Evolutionary conservation across 2,329 filamentous ascomycete genomes (phyloP).

Genomic region (Cryphonectria japonica): DNA sequence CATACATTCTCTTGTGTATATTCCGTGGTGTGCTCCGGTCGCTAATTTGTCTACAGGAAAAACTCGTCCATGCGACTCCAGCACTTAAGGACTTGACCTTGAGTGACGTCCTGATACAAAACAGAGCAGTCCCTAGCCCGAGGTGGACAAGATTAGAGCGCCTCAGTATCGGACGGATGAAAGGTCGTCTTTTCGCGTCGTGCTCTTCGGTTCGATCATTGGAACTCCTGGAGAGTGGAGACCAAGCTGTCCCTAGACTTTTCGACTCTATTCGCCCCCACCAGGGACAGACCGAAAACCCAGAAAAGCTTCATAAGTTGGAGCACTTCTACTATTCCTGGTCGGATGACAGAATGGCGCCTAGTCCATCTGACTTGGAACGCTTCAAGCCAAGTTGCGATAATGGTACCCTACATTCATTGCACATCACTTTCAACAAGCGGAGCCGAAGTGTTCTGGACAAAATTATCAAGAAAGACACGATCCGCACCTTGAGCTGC

Average conservation of each 20-base stretch:
- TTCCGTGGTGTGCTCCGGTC: neutral
- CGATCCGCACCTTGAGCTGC: constrained; percentile 15
- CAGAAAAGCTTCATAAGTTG: neutral
- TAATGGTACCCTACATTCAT: constrained; percentile 17
- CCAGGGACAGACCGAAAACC: too few relatives aligned
- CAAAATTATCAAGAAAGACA: constrained; percentile 15
- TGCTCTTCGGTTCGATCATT: neutral
- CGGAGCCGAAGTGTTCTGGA: neutral
- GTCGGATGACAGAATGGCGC: neutral
- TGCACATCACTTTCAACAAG: constrained; percentile 14
- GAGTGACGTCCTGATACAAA: neutral
- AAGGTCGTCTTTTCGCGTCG: neutral
- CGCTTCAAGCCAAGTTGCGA: constrained; percentile 17
- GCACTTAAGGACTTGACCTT: constrained; percentile 16
- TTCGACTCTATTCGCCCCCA: neutral
- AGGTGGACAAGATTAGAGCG: constrained; percentile 1
- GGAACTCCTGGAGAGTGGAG: neutral
- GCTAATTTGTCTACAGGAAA: neutral
- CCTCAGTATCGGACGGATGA: neutral
- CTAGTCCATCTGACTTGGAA: neutral
- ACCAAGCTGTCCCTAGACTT: neutral
- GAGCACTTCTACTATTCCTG: constrained; percentile 15
- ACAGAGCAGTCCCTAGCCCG: neutral
- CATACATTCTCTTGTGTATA: neutral
- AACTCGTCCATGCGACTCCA: neutral